These are phyloP conservation scores for Plicaturopsis crispa DNA, from an alignment of 768 basidiomycete genomes.

Conservation along the genomic window DNA sequence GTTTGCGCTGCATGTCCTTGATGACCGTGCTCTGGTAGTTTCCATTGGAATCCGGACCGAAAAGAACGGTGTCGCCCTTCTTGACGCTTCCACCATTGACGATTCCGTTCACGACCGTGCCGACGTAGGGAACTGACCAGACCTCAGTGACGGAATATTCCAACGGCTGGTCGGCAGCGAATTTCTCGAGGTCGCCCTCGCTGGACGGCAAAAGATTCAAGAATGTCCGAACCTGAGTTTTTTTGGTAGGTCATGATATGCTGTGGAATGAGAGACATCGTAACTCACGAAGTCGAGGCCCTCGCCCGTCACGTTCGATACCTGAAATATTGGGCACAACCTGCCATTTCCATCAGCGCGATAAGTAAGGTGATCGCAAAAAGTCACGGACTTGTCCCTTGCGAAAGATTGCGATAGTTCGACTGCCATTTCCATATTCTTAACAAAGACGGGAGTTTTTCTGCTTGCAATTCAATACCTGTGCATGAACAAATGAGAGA, in stretches of 20 bases:
- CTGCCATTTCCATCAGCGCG: slow-evolving; percentile 28
- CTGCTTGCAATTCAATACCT: slow-evolving; percentile 26
- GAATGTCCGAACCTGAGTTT: slow-evolving; percentile 69
- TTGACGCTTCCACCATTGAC: slow-evolving; percentile 69
- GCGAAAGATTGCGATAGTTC: slow-evolving; percentile 72
- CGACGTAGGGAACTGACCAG: slow-evolving; percentile 84
- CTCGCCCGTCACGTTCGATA: slow-evolving; percentile 94
- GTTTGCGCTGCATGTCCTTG: slow-evolving; percentile 91
- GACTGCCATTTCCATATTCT: slow-evolving; percentile 73
- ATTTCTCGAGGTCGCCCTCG: slow-evolving; percentile 77
- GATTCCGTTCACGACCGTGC: slow-evolving; percentile 81
- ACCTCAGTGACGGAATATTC: slow-evolving; percentile 87
- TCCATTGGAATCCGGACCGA: slow-evolving; percentile 92
- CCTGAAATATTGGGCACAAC: slow-evolving; percentile 83
- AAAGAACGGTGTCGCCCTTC: slow-evolving; percentile 71
- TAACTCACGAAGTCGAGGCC: slow-evolving; percentile 66
- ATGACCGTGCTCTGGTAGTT: slow-evolving; percentile 74
- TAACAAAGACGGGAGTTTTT: slow-evolving; percentile 79
- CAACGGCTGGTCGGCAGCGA: slow-evolving; percentile 68
- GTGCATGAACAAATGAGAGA: background rate
- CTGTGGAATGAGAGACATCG: background rate
- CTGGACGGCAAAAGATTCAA: slow-evolving; percentile 87
- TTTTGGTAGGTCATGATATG: slow-evolving; percentile 1
- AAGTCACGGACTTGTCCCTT: slow-evolving; percentile 49
- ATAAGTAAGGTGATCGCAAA: background rate